Percentiles rank a stretch among this genome's conserved stretches.
phyloP scores from a whole-genome alignment of 495 filamentous ascomycete species.

The Lasiosphaeria miniovina region DNA sequence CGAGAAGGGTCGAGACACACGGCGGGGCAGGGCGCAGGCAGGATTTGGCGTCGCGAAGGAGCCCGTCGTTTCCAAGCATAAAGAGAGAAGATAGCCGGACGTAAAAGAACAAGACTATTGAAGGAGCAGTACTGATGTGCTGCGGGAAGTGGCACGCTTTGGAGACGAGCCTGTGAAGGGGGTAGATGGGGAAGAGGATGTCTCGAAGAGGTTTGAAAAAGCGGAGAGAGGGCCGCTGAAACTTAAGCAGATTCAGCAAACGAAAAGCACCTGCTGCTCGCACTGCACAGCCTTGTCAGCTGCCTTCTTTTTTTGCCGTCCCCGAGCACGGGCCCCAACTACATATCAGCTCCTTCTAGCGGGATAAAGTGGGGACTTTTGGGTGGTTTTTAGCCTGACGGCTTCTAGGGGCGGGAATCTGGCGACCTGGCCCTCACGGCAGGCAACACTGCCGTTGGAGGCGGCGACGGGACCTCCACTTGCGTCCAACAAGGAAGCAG shows the following conservation, averaged over 20 bases:
- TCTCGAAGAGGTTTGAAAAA: slow-evolving; percentile 31
- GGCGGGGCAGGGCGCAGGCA: too few relatives aligned
- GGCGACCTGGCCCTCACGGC: too few relatives aligned
- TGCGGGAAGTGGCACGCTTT: slow-evolving; percentile 8
- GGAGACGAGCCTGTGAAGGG: slow-evolving; percentile 11
- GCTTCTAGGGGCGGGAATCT: too few relatives aligned
- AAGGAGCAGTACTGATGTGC: slow-evolving; percentile 1
- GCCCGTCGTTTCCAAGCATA: not conserved
- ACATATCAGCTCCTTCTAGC: too few relatives aligned
- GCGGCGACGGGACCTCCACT: too few relatives aligned
- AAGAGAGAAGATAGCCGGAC: slow-evolving; percentile 11
- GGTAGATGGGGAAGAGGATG: slow-evolving; percentile 18
- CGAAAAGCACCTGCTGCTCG: not conserved
- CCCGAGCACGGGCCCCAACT: too few relatives aligned
- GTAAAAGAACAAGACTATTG: slow-evolving; percentile 8
- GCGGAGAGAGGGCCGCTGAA: slow-evolving; percentile 31
- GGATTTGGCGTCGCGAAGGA: not conserved
- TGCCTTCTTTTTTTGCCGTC: too few relatives aligned
- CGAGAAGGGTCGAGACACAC: not conserved
- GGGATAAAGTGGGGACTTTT: too few relatives aligned
- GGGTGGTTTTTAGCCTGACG: too few relatives aligned
- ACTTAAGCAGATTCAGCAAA: slow-evolving; percentile 19
- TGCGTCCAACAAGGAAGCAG: too few relatives aligned
- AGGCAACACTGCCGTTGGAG: too few relatives aligned
- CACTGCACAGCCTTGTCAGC: not conserved